Percentiles rank a stretch among this genome's conserved stretches.
phyloP scores from a whole-genome alignment of 495 filamentous ascomycete genomes.

The Cetradonia linearis region DNA sequence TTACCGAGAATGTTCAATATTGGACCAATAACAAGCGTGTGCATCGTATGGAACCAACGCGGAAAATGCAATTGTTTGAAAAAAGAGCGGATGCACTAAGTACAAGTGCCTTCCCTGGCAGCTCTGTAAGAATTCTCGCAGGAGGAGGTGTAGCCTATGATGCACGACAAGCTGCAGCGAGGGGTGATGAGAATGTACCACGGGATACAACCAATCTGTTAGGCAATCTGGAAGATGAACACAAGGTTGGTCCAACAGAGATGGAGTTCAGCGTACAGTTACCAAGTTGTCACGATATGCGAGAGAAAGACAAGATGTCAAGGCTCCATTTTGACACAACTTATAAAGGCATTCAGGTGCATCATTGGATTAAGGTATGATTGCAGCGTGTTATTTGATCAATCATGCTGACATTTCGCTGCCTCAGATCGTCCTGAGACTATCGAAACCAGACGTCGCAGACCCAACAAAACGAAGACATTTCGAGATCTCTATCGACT shows the following conservation, averaged over 20 bases:
- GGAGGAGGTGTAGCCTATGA: constrained; percentile 73
- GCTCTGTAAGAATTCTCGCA: constrained; percentile 65
- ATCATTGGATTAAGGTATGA: constrained; percentile 97
- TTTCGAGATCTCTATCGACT: constrained; percentile 98
- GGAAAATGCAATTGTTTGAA: constrained; percentile 82
- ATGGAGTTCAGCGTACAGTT: constrained; percentile 96
- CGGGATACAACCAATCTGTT: constrained; percentile 58
- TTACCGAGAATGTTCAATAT: constrained; percentile 92
- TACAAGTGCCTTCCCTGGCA: constrained; percentile 65
- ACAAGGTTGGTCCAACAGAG: constrained; percentile 76
- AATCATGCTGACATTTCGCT: constrained; percentile 24
- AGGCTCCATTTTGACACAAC: constrained; percentile 88
- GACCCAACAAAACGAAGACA: constrained; percentile 79
- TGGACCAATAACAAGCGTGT: constrained; percentile 82
- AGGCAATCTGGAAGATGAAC: constrained; percentile 60
- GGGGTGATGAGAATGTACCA: constrained; percentile 48
- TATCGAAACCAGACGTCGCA: constrained; percentile 73
- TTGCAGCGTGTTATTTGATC: not conserved
- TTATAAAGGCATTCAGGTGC: constrained; percentile 91
- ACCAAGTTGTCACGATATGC: constrained; percentile 83
- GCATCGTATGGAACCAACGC: constrained; percentile 70
- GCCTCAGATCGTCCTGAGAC: constrained; percentile 82
- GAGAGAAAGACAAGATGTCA: constrained; percentile 58
- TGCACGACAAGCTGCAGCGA: constrained; percentile 46
- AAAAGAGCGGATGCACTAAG: constrained; percentile 77